Conservation (phyloP, 2,329 filamentous ascomycete genomes). For the Cytospora leucostoma region DNA sequence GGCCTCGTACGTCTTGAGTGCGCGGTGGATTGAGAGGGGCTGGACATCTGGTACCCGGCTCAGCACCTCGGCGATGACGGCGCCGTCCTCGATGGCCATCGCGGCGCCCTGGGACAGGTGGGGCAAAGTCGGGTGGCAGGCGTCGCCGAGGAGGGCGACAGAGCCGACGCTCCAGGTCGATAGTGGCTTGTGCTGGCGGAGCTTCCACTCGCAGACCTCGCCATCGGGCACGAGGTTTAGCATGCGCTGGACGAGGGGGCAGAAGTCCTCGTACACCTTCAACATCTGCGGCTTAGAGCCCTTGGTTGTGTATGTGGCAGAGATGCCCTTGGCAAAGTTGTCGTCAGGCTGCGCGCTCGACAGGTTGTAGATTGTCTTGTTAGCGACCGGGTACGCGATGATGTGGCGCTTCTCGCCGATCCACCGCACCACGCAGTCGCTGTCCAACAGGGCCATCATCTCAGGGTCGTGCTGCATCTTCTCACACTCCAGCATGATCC, state of each 20-base stretch:
- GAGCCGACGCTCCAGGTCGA: constrained; percentile 59
- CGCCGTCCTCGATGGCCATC: constrained; percentile 68
- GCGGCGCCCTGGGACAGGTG: constrained; percentile 69
- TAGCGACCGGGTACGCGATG: constrained; percentile 74
- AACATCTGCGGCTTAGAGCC: constrained; percentile 64
- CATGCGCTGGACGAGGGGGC: constrained; percentile 59
- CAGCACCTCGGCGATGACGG: constrained; percentile 58
- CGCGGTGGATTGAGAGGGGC: constrained; percentile 47
- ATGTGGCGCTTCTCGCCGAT: constrained; percentile 75
- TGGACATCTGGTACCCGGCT: constrained; percentile 41
- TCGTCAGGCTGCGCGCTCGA: constrained; percentile 63
- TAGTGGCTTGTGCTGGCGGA: constrained; percentile 59
- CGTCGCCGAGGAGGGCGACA: constrained; percentile 62
- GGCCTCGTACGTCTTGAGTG: constrained; percentile 56
- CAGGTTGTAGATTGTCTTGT: constrained; percentile 66
- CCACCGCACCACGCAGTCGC: constrained; percentile 71
- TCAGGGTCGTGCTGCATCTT: constrained; percentile 67
- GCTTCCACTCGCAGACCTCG: constrained; percentile 65
- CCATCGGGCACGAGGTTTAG: constrained; percentile 61
- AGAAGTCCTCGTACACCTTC: constrained; percentile 62
- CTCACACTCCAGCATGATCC: constrained; percentile 72
- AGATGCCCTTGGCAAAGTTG: constrained; percentile 59
- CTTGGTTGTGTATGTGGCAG: constrained; percentile 63
- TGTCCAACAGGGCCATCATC: constrained; percentile 65
- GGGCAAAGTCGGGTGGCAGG: constrained; percentile 68